Conservation (phyloP, 2,329 filamentous ascomycete genomes). For the Gnomoniopsis smithogilvyi region DNA sequence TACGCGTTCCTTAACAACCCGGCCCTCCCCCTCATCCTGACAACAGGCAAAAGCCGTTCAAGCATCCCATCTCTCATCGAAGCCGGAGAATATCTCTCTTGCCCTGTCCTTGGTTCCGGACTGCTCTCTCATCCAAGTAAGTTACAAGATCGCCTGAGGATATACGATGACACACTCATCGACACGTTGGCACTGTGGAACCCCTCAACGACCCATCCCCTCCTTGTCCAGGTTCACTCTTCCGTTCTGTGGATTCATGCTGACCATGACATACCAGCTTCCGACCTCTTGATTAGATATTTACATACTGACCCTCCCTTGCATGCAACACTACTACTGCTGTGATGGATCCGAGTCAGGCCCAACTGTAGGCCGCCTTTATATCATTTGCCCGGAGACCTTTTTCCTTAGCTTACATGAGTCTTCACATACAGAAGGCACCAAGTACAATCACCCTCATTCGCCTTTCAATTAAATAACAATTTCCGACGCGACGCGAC, state of each 20-base stretch:
- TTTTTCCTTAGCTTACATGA: slow-evolving; percentile 34
- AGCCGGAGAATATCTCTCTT: slow-evolving; percentile 28
- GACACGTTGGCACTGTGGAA: slow-evolving; percentile 29
- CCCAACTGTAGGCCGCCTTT: slow-evolving; percentile 46
- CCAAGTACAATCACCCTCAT: slow-evolving; percentile 47
- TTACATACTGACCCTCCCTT: slow-evolving; percentile 28
- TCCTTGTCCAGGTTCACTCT: slow-evolving; percentile 24
- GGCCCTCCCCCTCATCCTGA: slow-evolving; percentile 17
- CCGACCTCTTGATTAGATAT: slow-evolving; percentile 33
- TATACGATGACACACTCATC: slow-evolving; percentile 35
- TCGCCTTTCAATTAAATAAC: slow-evolving; percentile 44
- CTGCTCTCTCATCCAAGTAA: slow-evolving; percentile 37
- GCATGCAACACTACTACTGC: slow-evolving; percentile 25
- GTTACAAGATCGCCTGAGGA: slow-evolving; percentile 31
- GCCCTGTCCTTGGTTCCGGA: slow-evolving; percentile 28
- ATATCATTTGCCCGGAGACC: slow-evolving; percentile 22
- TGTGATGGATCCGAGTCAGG: slow-evolving; percentile 50
- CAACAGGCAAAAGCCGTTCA: slow-evolving; percentile 12
- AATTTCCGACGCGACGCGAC: slow-evolving; percentile 44
- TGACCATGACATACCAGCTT: slow-evolving; percentile 36
- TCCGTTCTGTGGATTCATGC: slow-evolving; percentile 32
- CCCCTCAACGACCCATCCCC: slow-evolving; percentile 21
- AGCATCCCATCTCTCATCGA: slow-evolving; percentile 23
- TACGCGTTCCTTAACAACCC: slow-evolving; percentile 34
- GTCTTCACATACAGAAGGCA: slow-evolving; percentile 36